These are phyloP conservation scores for Botrytis pseudocinerea DNA, from an alignment of 2,329 filamentous ascomycete species.

Conservation along the genomic window DNA sequence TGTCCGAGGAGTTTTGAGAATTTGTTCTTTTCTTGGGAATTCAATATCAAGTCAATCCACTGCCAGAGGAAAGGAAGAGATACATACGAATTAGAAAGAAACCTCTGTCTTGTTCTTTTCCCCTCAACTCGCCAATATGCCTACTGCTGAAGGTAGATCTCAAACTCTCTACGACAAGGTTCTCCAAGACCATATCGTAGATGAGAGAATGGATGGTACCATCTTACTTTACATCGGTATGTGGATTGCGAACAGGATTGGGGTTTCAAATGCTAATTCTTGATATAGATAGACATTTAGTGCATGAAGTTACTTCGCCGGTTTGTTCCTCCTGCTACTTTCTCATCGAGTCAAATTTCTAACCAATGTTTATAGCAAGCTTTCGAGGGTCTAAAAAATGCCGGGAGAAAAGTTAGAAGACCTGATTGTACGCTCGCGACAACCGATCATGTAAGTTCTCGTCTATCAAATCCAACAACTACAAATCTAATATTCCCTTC, in stretches of 20 bases:
- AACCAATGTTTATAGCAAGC: conserved; percentile 70
- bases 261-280: conserved; percentile 25
- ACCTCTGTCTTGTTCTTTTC: not conserved
- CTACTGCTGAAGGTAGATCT: conserved; percentile 25
- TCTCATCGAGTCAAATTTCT: conserved; percentile 17
- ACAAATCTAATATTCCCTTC: conserved; percentile 31
- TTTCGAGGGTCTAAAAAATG: conserved; percentile 77
- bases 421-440: conserved; percentile 97
- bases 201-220: conserved; percentile 92
- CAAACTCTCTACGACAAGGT: conserved; percentile 95
- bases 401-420: conserved; percentile 81
- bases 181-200: conserved; percentile 89
- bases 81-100: not conserved
- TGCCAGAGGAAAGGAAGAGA: not conserved
- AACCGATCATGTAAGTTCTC: conserved; percentile 67
- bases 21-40: not conserved
- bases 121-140: conserved; percentile 14
- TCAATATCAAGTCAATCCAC: not conserved
- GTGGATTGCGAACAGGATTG: conserved; percentile 35
- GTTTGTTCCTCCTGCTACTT: conserved; percentile 51
- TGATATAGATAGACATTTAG: conserved; percentile 79
- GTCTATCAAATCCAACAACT: not conserved
- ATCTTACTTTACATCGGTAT: conserved; percentile 89
- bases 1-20: not conserved
- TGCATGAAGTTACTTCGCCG: conserved; percentile 97